Conservation (phyloP, 495 filamentous ascomycete species). For the Aspergillus bertholletiae region DNA sequence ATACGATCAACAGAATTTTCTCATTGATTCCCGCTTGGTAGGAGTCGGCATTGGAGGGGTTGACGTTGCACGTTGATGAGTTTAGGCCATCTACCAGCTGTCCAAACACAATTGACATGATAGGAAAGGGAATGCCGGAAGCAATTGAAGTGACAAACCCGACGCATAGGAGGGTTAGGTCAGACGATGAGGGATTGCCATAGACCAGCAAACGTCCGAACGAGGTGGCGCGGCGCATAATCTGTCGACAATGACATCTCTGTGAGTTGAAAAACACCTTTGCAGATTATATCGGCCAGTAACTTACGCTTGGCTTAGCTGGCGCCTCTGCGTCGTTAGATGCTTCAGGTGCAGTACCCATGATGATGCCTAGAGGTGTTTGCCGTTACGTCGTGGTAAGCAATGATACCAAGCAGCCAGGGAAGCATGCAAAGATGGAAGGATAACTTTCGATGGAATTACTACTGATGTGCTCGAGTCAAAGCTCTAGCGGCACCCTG, state of each 20-base stretch:
- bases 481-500: not conserved
- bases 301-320: not conserved
- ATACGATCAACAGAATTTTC: constrained; percentile 60
- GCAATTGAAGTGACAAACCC: constrained; percentile 54
- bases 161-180: constrained; percentile 44
- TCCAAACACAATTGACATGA: constrained; percentile 67
- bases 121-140: constrained; percentile 64
- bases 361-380: not conserved
- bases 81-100: constrained; percentile 66
- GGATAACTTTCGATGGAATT: not conserved
- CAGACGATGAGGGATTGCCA: constrained; percentile 34
- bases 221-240: not conserved
- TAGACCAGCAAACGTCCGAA: constrained; percentile 25
- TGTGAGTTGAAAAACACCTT: not conserved
- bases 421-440: not conserved
- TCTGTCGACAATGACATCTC: not conserved
- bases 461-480: not conserved
- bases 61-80: constrained; percentile 47
- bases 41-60: constrained; percentile 12
- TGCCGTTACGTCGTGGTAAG: not conserved
- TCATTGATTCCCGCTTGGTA: constrained; percentile 46
- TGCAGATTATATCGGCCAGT: not conserved
- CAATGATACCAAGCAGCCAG: not conserved
- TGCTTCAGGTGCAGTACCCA: not conserved
- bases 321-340: not conserved